Conservation (phyloP, 129 eudicot species). For the Logfia minima region DNA sequence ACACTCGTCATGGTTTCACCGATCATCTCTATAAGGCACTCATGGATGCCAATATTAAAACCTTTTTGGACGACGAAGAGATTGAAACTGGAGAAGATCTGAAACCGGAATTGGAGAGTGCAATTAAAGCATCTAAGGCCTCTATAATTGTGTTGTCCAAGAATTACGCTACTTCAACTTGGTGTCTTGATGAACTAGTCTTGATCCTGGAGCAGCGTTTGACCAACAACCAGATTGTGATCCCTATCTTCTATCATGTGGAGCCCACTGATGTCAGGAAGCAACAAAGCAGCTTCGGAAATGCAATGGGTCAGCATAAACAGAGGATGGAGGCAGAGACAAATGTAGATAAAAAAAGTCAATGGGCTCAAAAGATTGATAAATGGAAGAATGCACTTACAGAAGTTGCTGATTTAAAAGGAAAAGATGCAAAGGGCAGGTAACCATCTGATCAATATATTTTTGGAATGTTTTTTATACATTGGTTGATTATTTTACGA, state of each 20-base stretch:
- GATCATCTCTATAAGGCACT: neutral
- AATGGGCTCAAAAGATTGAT: neutral
- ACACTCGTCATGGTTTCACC: neutral
- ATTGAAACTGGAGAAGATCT: neutral
- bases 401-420: neutral
- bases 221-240: neutral
- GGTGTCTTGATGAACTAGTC: neutral
- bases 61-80: neutral
- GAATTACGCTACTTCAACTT: neutral
- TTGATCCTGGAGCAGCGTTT: neutral
- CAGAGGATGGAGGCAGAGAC: neutral
- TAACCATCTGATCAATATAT: neutral
- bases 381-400: conserved; percentile 1
- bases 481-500: neutral
- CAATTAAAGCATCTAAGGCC: neutral
- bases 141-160: neutral
- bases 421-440: neutral
- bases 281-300: neutral
- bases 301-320: neutral
- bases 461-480: neutral
- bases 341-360: neutral
- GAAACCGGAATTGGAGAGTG: neutral
- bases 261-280: conserved; percentile 2
- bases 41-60: neutral
- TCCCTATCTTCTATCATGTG: conserved; percentile 1